Conservation (phyloP, 139 green algal genomes). For the Limnomonas spitsbergensis region DNA sequence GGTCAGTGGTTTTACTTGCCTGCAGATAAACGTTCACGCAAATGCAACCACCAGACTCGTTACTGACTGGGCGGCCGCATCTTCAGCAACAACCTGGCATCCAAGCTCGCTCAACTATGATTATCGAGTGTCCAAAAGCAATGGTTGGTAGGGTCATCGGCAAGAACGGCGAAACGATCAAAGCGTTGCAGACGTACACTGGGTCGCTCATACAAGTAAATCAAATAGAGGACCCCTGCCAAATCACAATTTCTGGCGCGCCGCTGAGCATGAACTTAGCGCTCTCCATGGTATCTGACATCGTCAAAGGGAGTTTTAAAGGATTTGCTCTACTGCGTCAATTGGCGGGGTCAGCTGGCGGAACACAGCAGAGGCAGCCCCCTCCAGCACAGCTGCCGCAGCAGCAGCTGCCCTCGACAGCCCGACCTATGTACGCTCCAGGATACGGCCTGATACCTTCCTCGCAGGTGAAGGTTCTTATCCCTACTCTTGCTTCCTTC, state of each 20-base stretch:
- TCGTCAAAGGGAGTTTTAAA: slow-evolving; percentile 66
- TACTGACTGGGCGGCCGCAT: too few relatives aligned
- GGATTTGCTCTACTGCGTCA: slow-evolving; percentile 64
- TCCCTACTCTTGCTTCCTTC: too few relatives aligned
- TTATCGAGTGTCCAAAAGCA: slow-evolving; percentile 71
- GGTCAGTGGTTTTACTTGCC: too few relatives aligned
- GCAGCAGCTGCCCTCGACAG: background rate
- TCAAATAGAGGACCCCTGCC: slow-evolving; percentile 10
- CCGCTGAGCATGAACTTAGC: slow-evolving; percentile 45
- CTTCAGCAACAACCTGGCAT: too few relatives aligned
- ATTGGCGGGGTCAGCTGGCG: slow-evolving; percentile 35
- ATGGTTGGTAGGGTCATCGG: slow-evolving; percentile 91
- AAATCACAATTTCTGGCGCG: slow-evolving; percentile 55
- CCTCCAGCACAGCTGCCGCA: too few relatives aligned
- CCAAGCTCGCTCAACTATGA: background rate
- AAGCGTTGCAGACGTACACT: slow-evolving; percentile 79
- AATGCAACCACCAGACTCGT: too few relatives aligned
- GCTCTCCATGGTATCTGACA: slow-evolving; percentile 49
- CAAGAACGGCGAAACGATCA: slow-evolving; percentile 85
- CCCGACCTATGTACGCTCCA: slow-evolving; percentile 36
- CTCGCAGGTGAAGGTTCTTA: slow-evolving; percentile 58
- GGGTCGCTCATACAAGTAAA: slow-evolving; percentile 66
- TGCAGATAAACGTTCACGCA: too few relatives aligned
- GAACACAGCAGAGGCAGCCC: background rate
- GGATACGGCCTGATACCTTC: slow-evolving; percentile 63